Evolutionary conservation across 1,284 basidiomycete genomes (phyloP).

Genomic region (Tylopilus sp.): DNA sequence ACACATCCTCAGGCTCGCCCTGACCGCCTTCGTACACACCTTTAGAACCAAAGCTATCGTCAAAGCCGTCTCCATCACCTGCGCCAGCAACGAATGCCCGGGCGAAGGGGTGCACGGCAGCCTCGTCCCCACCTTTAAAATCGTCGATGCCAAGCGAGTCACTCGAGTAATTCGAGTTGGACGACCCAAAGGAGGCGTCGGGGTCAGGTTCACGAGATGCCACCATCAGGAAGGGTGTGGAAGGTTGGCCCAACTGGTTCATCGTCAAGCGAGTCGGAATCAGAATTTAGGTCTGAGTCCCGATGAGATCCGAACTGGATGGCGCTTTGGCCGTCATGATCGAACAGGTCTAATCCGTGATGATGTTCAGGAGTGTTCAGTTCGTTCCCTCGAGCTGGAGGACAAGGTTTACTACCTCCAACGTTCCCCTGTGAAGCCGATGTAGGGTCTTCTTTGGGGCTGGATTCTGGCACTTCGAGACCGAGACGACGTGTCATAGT

Average conservation of each 20-base stretch:
- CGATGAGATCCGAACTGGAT: constrained; percentile 17
- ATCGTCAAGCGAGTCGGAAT: constrained; percentile 62
- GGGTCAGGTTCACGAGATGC: constrained; percentile 42
- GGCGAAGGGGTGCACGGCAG: too few relatives aligned
- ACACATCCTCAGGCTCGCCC: too few relatives aligned
- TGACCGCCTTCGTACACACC: constrained; percentile 30
- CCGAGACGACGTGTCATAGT: constrained; percentile 66
- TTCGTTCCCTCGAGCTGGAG: constrained; percentile 11
- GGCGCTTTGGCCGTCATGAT: constrained; percentile 34
- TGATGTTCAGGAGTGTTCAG: constrained; percentile 36
- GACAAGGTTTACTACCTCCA: constrained; percentile 7
- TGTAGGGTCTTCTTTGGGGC: constrained; percentile 18
- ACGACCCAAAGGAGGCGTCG: constrained; percentile 68
- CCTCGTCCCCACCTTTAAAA: constrained; percentile 44
- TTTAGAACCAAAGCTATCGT: constrained; percentile 61
- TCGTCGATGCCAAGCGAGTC: constrained; percentile 61
- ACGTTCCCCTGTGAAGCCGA: constrained; percentile 17
- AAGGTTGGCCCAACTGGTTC: constrained; percentile 61
- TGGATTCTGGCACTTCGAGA: constrained; percentile 41
- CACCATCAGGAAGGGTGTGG: constrained; percentile 69
- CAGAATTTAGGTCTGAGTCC: constrained; percentile 41
- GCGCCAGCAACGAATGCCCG: constrained; percentile 48
- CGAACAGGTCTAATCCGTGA: constrained; percentile 37
- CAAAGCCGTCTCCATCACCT: constrained; percentile 60
- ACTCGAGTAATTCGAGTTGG: constrained; percentile 50